phyloP scores from a whole-genome alignment of 495 filamentous ascomycete species.

The Tuber indicum region DNA sequence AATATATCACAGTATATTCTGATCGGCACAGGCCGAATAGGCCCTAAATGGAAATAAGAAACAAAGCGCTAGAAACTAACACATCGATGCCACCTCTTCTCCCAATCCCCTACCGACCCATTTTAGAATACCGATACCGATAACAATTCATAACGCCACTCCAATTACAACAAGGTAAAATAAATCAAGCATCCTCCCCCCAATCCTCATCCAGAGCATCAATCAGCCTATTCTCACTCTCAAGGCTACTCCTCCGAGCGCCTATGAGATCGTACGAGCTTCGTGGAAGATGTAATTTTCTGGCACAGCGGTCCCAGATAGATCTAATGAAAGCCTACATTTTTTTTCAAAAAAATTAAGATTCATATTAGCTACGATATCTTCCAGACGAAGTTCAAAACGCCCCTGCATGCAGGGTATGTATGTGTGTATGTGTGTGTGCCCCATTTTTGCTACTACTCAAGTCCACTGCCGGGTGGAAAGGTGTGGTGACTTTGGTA shows the following conservation, averaged over 20 bases:
- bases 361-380: background rate
- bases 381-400: background rate
- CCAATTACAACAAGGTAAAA: background rate
- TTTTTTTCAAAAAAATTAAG: background rate
- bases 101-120: background rate
- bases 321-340: background rate
- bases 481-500: background rate
- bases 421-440: background rate
- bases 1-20: no score
- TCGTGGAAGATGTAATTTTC: background rate
- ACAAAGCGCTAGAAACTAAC: background rate
- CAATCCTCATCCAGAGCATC: slow-evolving; percentile 95
- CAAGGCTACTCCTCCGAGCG: slow-evolving; percentile 48
- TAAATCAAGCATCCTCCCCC: slow-evolving; percentile 48
- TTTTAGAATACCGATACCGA: background rate
- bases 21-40: no score
- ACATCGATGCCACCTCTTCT: background rate
- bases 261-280: background rate
- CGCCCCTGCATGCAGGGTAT: background rate
- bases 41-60: background rate
- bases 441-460: background rate
- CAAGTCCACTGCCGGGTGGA: background rate
- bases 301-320: background rate
- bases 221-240: slow-evolving; percentile 89
- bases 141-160: background rate